Base-by-base conservation (phyloP, 257 asterid species). In the Verbena officinalis region DNA sequence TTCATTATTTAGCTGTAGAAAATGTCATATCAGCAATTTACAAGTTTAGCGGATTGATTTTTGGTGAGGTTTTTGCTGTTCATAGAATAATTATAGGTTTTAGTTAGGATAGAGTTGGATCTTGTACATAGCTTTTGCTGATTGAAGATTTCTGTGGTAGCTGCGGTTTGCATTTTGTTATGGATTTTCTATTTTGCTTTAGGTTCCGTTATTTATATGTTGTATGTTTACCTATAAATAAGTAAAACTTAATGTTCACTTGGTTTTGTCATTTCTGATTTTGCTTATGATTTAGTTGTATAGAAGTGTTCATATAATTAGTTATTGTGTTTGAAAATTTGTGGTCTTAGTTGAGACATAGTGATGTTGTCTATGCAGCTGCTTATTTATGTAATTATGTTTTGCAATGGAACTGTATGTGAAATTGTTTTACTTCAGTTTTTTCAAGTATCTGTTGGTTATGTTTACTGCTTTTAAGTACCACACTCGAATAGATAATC, bases 321-420 rank as follows among this genome's bases (percentile, higher is more conserved):
- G 5, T 3, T 3, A 36, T 4, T 36, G 42, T 1, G 8, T 2
- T 36, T 4, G 42, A 36, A 36, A 36, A 36, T 3, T n/a, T 36
- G 9, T 1, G 42, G 42, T 36, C 1, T 36, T 36, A 33, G 51
- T 36, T 10, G n/a, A 34, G 53, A 38, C 43, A 14, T 23, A 40
- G 36, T 13, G 6, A 58, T 55, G 55, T 7, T 57, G 60, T 49
- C n/a, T n/a, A n/a, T n/a, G n/a, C n/a, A n/a, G n/a, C n/a, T n/a
- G n/a, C n/a, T n/a, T n/a, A n/a, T n/a, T n/a, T n/a, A n/a, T n/a
- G n/a, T n/a, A n/a, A n/a, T n/a, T n/a, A n/a, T n/a, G n/a, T n/a
- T n/a, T n/a, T n/a, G n/a, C n/a, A n/a, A n/a, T n/a, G n/a, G n/a
- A n/a, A n/a, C n/a, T n/a, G n/a, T n/a, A n/a, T n/a, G n/a, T n/a